A percentile compares a stretch with the other conserved stretches of the same genome.
Conservation (phyloP, 2,329 filamentous ascomycete species). For the Beauveria medogensis region DNA sequence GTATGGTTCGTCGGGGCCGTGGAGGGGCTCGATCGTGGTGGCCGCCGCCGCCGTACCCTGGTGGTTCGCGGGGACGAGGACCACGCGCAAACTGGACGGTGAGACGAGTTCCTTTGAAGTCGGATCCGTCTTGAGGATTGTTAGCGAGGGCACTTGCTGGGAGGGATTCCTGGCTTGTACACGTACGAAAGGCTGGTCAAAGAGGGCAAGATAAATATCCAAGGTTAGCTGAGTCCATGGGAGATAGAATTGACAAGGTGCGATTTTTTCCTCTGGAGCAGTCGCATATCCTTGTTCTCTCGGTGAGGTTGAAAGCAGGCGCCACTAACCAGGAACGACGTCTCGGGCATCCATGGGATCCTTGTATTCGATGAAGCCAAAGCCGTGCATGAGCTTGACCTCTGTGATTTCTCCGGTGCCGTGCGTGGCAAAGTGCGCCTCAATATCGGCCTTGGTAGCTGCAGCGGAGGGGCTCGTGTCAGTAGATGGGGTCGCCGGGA, state of each 20-base stretch:
- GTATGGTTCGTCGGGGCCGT: conserved; percentile 86
- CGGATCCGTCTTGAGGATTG: conserved; percentile 68
- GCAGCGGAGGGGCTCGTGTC: conserved; percentile 34
- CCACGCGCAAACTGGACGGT: conserved; percentile 98
- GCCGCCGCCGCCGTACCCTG: conserved; percentile 30
- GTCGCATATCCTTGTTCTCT: neutral
- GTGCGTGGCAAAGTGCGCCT: conserved; percentile 90
- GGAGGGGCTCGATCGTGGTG: conserved; percentile 50
- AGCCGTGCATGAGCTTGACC: conserved; percentile 99
- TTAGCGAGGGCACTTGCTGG: conserved; percentile 16
- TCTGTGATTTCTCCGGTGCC: conserved; percentile 96
- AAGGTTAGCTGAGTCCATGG: conserved; percentile 12
- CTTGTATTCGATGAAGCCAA: conserved; percentile 99
- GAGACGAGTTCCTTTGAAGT: conserved; percentile 95
- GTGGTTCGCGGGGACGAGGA: conserved; percentile 48
- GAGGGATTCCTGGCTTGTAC: conserved; percentile 5
- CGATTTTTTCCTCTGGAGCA: neutral
- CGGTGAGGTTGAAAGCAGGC: neutral
- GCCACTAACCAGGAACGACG: conserved; percentile 82
- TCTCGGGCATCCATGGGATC: conserved; percentile 97
- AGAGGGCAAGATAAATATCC: conserved; percentile 14
- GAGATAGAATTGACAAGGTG: neutral
- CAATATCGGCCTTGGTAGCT: conserved; percentile 96
- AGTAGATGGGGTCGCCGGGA: conserved; percentile 27
- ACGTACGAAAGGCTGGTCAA: conserved; percentile 53